Percentiles rank a stretch among this genome's conserved stretches.
Evolutionary conservation across 768 basidiomycete genomes (phyloP).

Genomic region (Lactifluus volemus): DNA sequence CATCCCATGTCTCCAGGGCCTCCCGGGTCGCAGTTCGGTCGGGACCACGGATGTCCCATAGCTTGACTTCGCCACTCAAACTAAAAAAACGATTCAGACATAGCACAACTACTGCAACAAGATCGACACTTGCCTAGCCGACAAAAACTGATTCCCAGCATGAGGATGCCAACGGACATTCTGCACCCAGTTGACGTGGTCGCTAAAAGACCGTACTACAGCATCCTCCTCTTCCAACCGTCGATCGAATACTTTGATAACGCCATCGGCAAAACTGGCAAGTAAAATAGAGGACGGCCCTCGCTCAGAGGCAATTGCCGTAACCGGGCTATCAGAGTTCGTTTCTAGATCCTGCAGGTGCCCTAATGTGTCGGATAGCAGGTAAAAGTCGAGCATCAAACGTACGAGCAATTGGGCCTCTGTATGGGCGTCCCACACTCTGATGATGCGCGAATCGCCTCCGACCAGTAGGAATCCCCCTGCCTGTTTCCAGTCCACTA

Average conservation of each 20-base stretch:
- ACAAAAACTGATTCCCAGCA: slow-evolving; percentile 60
- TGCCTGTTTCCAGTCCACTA: slow-evolving; percentile 91
- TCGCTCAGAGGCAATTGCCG: slow-evolving; percentile 71
- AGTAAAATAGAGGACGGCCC: slow-evolving; percentile 72
- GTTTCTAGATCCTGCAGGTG: slow-evolving; percentile 72
- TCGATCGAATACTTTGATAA: slow-evolving; percentile 84
- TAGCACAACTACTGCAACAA: neutral
- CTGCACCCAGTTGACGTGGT: slow-evolving; percentile 83
- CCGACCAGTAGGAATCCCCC: slow-evolving; percentile 81
- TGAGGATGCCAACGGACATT: slow-evolving; percentile 81
- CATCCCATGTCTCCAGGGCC: slow-evolving; percentile 47
- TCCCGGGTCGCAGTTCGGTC: slow-evolving; percentile 41
- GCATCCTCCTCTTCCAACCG: slow-evolving; percentile 78
- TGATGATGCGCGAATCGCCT: slow-evolving; percentile 82
- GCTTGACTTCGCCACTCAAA: slow-evolving; percentile 78
- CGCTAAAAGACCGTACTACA: slow-evolving; percentile 65
- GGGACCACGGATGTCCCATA: slow-evolving; percentile 79
- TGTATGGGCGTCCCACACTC: slow-evolving; percentile 92
- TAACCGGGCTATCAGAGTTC: slow-evolving; percentile 83
- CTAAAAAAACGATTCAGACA: slow-evolving; percentile 32
- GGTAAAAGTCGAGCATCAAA: neutral
- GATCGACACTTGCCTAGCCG: slow-evolving; percentile 75
- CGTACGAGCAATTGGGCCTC: slow-evolving; percentile 70
- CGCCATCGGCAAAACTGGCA: slow-evolving; percentile 89
- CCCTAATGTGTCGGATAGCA: neutral